Base-by-base conservation (phyloP, 2,329 filamentous ascomycete genomes). In the Alternaria longipes region DNA sequence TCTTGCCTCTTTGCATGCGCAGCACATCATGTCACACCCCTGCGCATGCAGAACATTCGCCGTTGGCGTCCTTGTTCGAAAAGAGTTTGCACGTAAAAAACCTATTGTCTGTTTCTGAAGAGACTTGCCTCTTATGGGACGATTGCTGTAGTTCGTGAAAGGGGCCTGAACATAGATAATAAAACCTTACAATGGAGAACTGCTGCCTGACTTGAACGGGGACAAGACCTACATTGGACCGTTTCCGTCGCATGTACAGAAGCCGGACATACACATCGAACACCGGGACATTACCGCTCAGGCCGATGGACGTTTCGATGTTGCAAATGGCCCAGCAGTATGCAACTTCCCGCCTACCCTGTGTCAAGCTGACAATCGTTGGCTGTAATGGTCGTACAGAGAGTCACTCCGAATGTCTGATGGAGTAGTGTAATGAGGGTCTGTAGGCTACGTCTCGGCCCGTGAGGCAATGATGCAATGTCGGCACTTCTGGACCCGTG, bases 321-420 rank as follows among this genome's bases (percentile, higher is more conserved):
- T 72, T 65, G 59, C 72, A 64, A 38, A 18, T 59, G 53, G 64
- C 53, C 55, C 46, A 24, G 62, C 54, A 57, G 32, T 36, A 63
- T 78, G 76, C 74, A 67, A 44, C 62, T 41, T 66, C 62, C 74
- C 74, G 69, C 52, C 56, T 36, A 38, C 54, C 46, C 44, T 59
- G 58, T 60, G 47, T 60, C 56, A 58, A 55, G 49, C 54, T 45
- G 47, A 62, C 68, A 64, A 64, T 66, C 51, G 60, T 70, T 73
- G 70, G 72, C 64, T 68, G 34, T n/a, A 40, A 42, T 36, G 24
- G 73, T 76, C 50, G 63, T 57, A 76, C 74, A 62, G 46, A 36
- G 22, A 60, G 68, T 73, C 70, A 74, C 67, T 20, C 64, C 63
- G 51, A 58, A 59, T 55, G 30, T 54, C 51, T 42, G 56, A 47